Percentiles rank a stretch among this genome's conserved stretches.
Conservation (phyloP, 495 filamentous ascomycete species). For the Gamarada debralockiae region DNA sequence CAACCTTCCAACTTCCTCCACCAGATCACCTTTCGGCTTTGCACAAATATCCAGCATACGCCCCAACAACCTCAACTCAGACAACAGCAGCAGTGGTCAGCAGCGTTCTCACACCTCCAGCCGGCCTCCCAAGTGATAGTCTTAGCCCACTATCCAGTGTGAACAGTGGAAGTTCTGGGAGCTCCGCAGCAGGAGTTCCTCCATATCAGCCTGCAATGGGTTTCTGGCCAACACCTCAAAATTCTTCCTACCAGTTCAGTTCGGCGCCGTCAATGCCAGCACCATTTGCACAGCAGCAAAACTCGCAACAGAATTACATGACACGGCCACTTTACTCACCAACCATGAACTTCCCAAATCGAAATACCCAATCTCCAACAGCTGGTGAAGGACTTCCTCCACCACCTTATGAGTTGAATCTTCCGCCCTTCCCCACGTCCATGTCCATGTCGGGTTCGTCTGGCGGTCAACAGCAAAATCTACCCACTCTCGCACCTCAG, state of each 20-base stretch:
- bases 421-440: conserved; percentile 54
- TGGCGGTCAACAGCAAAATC: conserved; percentile 18
- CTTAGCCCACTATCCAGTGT: conserved; percentile 58
- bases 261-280: conserved; percentile 37
- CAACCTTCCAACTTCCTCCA: conserved; percentile 59
- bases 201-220: conserved; percentile 45
- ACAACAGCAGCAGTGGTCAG: conserved; percentile 39
- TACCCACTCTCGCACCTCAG: conserved; percentile 21
- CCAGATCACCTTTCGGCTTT: conserved; percentile 38
- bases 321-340: conserved; percentile 31
- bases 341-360: conserved; percentile 21
- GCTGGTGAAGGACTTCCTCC: conserved; percentile 46
- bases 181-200: conserved; percentile 42
- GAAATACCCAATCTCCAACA: conserved; percentile 42
- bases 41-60: conserved; percentile 39
- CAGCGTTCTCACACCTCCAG: conserved; percentile 60
- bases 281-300: conserved; percentile 53
- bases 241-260: conserved; percentile 42
- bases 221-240: conserved; percentile 51
- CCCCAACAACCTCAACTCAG: conserved; percentile 38
- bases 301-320: conserved; percentile 40
- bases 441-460: conserved; percentile 28
- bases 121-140: conserved; percentile 58
- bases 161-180: conserved; percentile 47
- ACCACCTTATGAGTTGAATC: conserved; percentile 57